phyloP scores from a whole-genome alignment of 805 yeast genomes.

The Ogataea glucozyma region DNA sequence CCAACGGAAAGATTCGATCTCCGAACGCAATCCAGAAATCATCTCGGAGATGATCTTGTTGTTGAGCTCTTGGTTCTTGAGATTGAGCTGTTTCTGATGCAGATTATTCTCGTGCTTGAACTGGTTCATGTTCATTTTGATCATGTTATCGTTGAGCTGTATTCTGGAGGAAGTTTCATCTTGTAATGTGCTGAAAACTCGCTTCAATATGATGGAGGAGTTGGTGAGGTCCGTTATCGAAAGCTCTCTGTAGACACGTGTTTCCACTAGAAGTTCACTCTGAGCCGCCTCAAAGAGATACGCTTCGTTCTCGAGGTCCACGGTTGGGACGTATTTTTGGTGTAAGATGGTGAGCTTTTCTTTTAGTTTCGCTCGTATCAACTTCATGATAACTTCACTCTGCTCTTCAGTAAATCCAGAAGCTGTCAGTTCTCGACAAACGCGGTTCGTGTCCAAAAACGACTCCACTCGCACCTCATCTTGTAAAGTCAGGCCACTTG shows the following conservation, averaged over 20 bases:
- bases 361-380: conserved; percentile 38
- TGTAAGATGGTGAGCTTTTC: conserved; percentile 48
- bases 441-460: conserved; percentile 62
- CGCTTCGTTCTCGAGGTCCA: conserved; percentile 82
- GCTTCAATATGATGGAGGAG: conserved; percentile 65
- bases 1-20: conserved; percentile 90
- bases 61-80: conserved; percentile 76
- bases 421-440: conserved; percentile 50
- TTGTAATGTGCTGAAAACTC: conserved; percentile 68
- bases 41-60: conserved; percentile 83
- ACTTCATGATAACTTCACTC: conserved; percentile 55
- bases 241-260: conserved; percentile 67
- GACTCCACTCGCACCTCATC: conserved; percentile 33
- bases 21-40: conserved; percentile 78
- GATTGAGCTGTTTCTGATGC: conserved; percentile 64
- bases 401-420: conserved; percentile 65
- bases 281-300: conserved; percentile 92
- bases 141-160: conserved; percentile 64
- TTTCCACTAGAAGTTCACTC: conserved; percentile 79
- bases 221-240: conserved; percentile 68
- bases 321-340: conserved; percentile 49
- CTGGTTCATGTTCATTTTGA: conserved; percentile 78
- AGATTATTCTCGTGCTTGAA: conserved; percentile 83
- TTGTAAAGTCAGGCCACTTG: background rate
- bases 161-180: conserved; percentile 70